These are phyloP conservation scores for Nidularia pulvinata DNA, from an alignment of 768 basidiomycete genomes.

Conservation along the genomic window DNA sequence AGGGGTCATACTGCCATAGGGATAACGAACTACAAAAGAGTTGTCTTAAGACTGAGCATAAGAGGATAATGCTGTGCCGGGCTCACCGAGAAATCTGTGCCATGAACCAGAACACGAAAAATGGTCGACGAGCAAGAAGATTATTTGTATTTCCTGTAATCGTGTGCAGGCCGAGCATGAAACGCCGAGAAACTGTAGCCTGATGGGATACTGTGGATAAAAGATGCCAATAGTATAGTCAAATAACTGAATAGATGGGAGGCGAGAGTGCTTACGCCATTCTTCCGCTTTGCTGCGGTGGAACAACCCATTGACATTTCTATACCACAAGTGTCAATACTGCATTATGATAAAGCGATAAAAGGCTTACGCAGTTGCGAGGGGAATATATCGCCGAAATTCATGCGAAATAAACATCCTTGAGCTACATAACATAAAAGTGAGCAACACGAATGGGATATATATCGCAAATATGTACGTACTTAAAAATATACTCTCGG, in stretches of 20 bases:
- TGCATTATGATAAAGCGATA: background rate
- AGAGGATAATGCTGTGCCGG: slow-evolving; percentile 5
- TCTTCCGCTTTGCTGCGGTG: slow-evolving; percentile 61
- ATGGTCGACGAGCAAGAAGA: slow-evolving; percentile 56
- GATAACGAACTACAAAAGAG: slow-evolving; percentile 40
- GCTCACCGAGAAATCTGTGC: slow-evolving; percentile 60
- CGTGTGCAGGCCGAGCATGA: slow-evolving; percentile 57
- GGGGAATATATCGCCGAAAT: slow-evolving; percentile 63
- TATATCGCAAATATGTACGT: slow-evolving; percentile 19
- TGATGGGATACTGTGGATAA: slow-evolving; percentile 55
- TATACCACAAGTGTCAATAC: slow-evolving; percentile 10
- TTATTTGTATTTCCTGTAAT: slow-evolving; percentile 57
- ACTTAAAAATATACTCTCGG: slow-evolving; percentile 80
- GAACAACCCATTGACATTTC: slow-evolving; percentile 43
- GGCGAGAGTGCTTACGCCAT: slow-evolving; percentile 65
- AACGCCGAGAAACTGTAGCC: slow-evolving; percentile 53
- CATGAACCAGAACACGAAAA: slow-evolving; percentile 79
- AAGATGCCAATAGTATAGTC: background rate
- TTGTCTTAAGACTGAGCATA: slow-evolving; percentile 4
- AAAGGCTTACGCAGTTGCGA: slow-evolving; percentile 48
- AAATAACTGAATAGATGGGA: background rate
- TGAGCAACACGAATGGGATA: slow-evolving; percentile 2
- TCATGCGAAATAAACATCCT: slow-evolving; percentile 73
- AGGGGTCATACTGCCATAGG: slow-evolving; percentile 62
- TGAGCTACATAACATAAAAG: slow-evolving; percentile 37